phyloP scores from a whole-genome alignment of 805 yeast species.

The Candida nonsorbophila region DNA sequence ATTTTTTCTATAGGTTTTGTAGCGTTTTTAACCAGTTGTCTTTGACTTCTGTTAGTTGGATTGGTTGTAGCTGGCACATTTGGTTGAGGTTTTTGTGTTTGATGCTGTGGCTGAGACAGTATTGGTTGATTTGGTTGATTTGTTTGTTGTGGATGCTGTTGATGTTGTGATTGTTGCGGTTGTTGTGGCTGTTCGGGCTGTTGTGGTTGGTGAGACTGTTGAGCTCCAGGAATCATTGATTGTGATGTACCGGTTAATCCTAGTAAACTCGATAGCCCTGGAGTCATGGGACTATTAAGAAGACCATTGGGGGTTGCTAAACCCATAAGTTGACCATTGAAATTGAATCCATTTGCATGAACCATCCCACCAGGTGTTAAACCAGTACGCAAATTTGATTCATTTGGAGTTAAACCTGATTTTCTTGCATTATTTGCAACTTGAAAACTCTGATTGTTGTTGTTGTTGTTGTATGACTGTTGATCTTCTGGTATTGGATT shows the following conservation, averaged over 20 bases:
- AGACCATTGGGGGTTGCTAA: slow-evolving; percentile 35
- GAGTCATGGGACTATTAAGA: slow-evolving; percentile 43
- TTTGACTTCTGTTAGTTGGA: slow-evolving; percentile 3
- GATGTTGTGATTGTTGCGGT: slow-evolving; percentile 7
- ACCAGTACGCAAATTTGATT: slow-evolving; percentile 66
- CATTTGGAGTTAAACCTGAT: slow-evolving; percentile 73
- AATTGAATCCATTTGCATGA: slow-evolving; percentile 29
- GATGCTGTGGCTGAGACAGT: not conserved
- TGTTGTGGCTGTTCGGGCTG: slow-evolving; percentile 4
- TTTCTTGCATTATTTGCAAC: slow-evolving; percentile 27
- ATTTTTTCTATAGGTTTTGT: slow-evolving; percentile 7
- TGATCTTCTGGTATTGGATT: slow-evolving; percentile 4
- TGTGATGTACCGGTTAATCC: slow-evolving; percentile 19
- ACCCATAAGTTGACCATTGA: slow-evolving; percentile 26
- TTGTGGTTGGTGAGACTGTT: slow-evolving; percentile 6
- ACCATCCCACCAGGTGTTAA: slow-evolving; percentile 56
- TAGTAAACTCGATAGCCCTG: slow-evolving; percentile 38
- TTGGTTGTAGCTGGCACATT: slow-evolving; percentile 1
- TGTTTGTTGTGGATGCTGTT: slow-evolving; percentile 5
- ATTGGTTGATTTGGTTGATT: slow-evolving; percentile 1
- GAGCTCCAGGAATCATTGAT: slow-evolving; percentile 4
- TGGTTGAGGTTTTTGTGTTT: not conserved
- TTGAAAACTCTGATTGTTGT: slow-evolving; percentile 1
- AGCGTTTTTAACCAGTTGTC: slow-evolving; percentile 1
- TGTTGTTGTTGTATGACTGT: slow-evolving; percentile 1